phyloP scores from a whole-genome alignment of 345 rosid species.

The Cochlearia excelsa region DNA sequence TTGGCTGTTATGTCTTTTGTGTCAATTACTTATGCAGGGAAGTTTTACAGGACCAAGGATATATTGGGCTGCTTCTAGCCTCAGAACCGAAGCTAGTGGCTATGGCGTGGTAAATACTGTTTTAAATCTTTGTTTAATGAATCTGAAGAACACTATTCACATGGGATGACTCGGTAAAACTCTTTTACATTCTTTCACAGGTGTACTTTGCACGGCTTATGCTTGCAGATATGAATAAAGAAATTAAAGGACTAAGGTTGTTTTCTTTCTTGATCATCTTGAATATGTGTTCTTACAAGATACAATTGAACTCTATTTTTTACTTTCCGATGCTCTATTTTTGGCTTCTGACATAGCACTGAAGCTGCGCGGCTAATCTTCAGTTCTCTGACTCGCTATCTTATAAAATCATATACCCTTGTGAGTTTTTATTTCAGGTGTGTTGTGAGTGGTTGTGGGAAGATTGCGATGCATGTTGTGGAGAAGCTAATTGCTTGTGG shows the following conservation, averaged over 20 bases:
- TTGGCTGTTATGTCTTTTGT: constrained; percentile 43
- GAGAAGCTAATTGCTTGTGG: constrained; percentile 98
- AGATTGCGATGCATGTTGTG: constrained; percentile 97
- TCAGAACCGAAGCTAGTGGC: constrained; percentile 99
- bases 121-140: neutral
- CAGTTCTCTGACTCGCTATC: constrained; percentile 8
- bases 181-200: constrained; percentile 46
- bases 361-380: neutral
- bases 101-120: constrained; percentile 81
- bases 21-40: constrained; percentile 85
- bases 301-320: neutral
- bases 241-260: constrained; percentile 93
- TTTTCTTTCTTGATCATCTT: constrained; percentile 31
- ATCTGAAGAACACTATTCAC: neutral
- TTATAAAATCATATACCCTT: constrained; percentile 21
- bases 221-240: constrained; percentile 92
- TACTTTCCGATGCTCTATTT: neutral
- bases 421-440: constrained; percentile 63
- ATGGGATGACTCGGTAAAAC: neutral
- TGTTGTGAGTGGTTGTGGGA: constrained; percentile 94
- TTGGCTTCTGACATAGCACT: neutral
- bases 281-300: constrained; percentile 10
- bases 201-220: constrained; percentile 95
- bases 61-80: constrained; percentile 98
- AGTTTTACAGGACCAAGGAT: constrained; percentile 96